Conservation (phyloP, 192 early-diverging fungal genomes). For the Entomortierella beljakovae region DNA sequence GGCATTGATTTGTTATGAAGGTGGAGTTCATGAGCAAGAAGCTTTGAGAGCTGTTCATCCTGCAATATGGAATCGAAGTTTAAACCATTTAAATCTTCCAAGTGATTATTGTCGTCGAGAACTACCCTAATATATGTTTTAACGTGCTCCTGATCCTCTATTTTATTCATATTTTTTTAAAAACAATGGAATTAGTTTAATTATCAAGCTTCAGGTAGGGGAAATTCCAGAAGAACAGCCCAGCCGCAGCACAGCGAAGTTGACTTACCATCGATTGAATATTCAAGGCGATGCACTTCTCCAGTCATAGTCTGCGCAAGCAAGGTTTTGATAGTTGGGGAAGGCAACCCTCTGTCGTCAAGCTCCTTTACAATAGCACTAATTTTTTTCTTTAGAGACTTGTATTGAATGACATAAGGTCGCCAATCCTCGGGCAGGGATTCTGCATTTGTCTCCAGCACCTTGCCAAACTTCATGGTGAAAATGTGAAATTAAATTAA, state of each 20-base stretch:
- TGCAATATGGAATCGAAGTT: slow-evolving; percentile 14
- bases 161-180: slow-evolving; percentile 4
- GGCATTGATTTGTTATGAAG: slow-evolving; percentile 38
- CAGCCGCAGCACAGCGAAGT: neutral
- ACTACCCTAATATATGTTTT: slow-evolving; percentile 47
- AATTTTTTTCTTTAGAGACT: slow-evolving; percentile 78
- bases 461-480: slow-evolving; percentile 83
- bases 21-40: slow-evolving; percentile 39
- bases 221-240: neutral
- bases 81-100: neutral
- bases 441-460: slow-evolving; percentile 72
- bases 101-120: slow-evolving; percentile 18
- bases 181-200: neutral
- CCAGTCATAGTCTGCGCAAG: slow-evolving; percentile 31
- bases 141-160: slow-evolving; percentile 48
- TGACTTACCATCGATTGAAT: slow-evolving; percentile 38
- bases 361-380: slow-evolving; percentile 78
- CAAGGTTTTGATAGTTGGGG: slow-evolving; percentile 36
- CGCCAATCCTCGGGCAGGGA: slow-evolving; percentile 78
- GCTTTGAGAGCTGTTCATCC: slow-evolving; percentile 41
- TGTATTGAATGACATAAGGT: slow-evolving; percentile 82
- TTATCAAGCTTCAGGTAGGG: neutral
- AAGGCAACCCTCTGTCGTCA: slow-evolving; percentile 60
- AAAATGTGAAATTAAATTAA: neutral
- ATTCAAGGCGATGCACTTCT: slow-evolving; percentile 46